These are phyloP conservation scores for Naganishia onofrii DNA, from an alignment of 768 basidiomycete species.

Conservation along the genomic window DNA sequence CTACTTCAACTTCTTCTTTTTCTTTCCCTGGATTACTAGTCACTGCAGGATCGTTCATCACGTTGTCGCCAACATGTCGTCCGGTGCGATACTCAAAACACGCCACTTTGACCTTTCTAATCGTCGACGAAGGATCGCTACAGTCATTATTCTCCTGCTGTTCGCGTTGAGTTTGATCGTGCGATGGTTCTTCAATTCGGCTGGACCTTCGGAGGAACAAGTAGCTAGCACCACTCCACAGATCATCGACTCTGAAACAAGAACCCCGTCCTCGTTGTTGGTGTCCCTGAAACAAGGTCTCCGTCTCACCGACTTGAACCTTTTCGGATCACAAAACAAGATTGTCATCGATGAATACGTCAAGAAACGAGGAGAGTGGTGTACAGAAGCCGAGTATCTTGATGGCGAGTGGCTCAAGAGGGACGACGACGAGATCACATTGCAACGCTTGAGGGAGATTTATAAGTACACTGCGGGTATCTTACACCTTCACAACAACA, in stretches of 20 bases:
- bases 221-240: too few relatives aligned
- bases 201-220: neutral
- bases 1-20: neutral
- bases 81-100: neutral
- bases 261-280: too few relatives aligned
- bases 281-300: too few relatives aligned
- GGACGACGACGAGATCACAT: neutral
- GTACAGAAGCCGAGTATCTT: conserved; percentile 13
- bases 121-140: neutral
- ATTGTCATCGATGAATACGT: neutral
- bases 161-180: neutral
- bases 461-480: conserved; percentile 4
- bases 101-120: neutral
- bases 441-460: neutral
- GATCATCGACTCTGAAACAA: too few relatives aligned
- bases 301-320: neutral
- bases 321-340: neutral
- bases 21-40: neutral
- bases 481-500: neutral
- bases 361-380: conserved; percentile 2
- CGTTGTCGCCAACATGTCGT: neutral
- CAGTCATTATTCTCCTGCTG: neutral
- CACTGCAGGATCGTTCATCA: neutral
- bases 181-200: neutral
- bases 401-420: conserved; percentile 14